Conservation (phyloP, 306 rosid species). For the Medicago arabica region DNA sequence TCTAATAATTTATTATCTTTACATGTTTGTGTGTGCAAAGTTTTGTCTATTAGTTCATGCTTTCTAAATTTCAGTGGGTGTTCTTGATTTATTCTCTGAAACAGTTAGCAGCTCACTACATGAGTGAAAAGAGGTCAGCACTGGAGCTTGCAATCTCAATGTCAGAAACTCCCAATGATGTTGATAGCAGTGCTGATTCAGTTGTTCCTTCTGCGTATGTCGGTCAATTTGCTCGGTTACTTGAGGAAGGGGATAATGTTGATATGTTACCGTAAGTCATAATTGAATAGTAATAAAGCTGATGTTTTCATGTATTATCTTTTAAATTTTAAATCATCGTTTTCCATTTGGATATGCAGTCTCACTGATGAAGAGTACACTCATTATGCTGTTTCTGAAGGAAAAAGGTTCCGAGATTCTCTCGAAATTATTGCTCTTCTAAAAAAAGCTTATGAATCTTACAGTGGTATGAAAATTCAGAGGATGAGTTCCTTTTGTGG, state of each 20-base stretch:
- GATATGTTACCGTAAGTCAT: slow-evolving; percentile 80
- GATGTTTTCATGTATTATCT: slow-evolving; percentile 29
- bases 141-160: slow-evolving; percentile 74
- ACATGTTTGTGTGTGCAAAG: not conserved
- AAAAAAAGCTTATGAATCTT: slow-evolving; percentile 80
- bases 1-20: slow-evolving; percentile 5
- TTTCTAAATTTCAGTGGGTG: slow-evolving; percentile 5
- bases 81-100: slow-evolving; percentile 46
- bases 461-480: slow-evolving; percentile 57
- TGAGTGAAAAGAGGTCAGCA: slow-evolving; percentile 81
- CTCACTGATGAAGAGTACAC: slow-evolving; percentile 84
- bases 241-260: slow-evolving; percentile 74
- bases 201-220: slow-evolving; percentile 78
- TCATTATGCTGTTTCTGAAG: slow-evolving; percentile 71
- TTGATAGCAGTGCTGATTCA: slow-evolving; percentile 64
- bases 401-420: slow-evolving; percentile 85
- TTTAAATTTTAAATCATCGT: slow-evolving; percentile 40
- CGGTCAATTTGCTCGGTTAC: slow-evolving; percentile 84
- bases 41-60: slow-evolving; percentile 11
- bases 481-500: slow-evolving; percentile 85
- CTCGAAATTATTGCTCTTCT: slow-evolving; percentile 84
- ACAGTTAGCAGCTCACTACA: slow-evolving; percentile 91
- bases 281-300: slow-evolving; percentile 36
- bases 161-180: slow-evolving; percentile 65
- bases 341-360: slow-evolving; percentile 61